phyloP scores from a whole-genome alignment of 768 basidiomycete species.

The Hygrophorus russula region DNA sequence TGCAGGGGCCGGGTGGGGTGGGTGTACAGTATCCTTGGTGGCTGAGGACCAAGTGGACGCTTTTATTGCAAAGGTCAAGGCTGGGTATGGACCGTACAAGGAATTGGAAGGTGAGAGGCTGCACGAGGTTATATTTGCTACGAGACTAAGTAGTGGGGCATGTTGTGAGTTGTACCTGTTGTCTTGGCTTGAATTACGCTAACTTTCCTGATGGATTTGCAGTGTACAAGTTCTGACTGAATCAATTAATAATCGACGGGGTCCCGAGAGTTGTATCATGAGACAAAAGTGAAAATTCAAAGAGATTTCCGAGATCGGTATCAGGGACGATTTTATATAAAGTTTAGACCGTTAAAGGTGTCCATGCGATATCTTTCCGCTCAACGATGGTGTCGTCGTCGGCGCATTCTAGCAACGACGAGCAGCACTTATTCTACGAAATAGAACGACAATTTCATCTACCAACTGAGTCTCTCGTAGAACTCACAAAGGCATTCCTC shows the following conservation, averaged over 20 bases:
- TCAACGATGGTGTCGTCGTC: neutral
- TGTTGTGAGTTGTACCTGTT: constrained; percentile 48
- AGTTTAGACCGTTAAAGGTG: too few relatives aligned
- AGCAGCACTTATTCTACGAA: constrained; percentile 42
- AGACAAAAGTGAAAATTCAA: too few relatives aligned
- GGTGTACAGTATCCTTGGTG: constrained; percentile 78
- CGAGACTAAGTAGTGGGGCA: constrained; percentile 73
- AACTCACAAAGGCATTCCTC: constrained; percentile 72
- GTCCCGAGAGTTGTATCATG: too few relatives aligned
- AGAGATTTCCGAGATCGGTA: too few relatives aligned
- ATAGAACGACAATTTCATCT: constrained; percentile 71
- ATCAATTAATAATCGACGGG: too few relatives aligned
- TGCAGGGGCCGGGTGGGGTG: constrained; percentile 84
- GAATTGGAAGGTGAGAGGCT: constrained; percentile 47
- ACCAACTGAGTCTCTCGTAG: constrained; percentile 43
- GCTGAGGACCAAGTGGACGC: constrained; percentile 44
- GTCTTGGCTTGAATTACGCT: too few relatives aligned
- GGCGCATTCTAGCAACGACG: constrained; percentile 12
- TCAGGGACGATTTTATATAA: neutral
- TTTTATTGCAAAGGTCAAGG: constrained; percentile 54
- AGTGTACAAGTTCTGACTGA: too few relatives aligned
- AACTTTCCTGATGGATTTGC: too few relatives aligned
- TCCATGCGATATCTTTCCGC: neutral
- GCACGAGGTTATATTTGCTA: constrained; percentile 67
- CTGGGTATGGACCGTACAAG: constrained; percentile 54